Percentiles rank a stretch among this genome's conserved stretches.
Conservation (phyloP, 768 basidiomycete species). For the Hericium erinaceus region DNA sequence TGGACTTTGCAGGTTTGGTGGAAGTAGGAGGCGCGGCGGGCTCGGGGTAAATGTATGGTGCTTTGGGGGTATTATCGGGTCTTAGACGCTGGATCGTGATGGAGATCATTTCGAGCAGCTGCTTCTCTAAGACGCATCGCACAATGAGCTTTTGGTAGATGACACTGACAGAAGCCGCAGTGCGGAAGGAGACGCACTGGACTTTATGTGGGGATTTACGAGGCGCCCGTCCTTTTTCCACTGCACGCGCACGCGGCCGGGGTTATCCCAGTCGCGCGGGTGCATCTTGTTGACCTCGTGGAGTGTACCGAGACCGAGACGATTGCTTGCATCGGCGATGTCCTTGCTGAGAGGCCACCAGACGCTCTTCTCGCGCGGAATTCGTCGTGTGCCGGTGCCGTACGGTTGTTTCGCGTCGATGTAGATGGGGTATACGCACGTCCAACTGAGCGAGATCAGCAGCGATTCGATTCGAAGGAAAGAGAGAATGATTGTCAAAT, state of each 20-base stretch:
- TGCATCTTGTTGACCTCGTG: slow-evolving; percentile 89
- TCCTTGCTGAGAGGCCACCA: slow-evolving; percentile 97
- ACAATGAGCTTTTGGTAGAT: not conserved
- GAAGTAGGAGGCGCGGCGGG: slow-evolving; percentile 17
- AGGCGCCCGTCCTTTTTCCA: slow-evolving; percentile 76
- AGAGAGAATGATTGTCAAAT: not conserved
- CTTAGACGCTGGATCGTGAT: slow-evolving; percentile 65
- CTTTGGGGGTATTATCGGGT: slow-evolving; percentile 58
- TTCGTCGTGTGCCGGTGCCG: slow-evolving; percentile 72
- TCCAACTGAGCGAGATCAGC: slow-evolving; percentile 58
- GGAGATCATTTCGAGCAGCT: slow-evolving; percentile 66
- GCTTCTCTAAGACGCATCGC: slow-evolving; percentile 42
- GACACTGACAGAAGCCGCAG: not conserved
- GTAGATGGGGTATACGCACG: slow-evolving; percentile 94
- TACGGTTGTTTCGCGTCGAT: slow-evolving; percentile 91
- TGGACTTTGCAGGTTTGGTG: slow-evolving; percentile 21
- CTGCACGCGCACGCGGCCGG: slow-evolving; percentile 87
- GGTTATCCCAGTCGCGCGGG: slow-evolving; percentile 97
- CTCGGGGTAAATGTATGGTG: slow-evolving; percentile 41
- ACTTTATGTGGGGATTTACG: slow-evolving; percentile 60
- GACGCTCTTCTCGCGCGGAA: slow-evolving; percentile 66
- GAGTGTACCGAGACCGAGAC: slow-evolving; percentile 69
- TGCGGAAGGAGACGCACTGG: slow-evolving; percentile 43
- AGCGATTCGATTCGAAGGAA: not conserved
- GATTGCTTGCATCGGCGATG: slow-evolving; percentile 75